Base-by-base conservation (phyloP, 2,329 filamentous ascomycete genomes). In the Fusarium robinianum region DNA sequence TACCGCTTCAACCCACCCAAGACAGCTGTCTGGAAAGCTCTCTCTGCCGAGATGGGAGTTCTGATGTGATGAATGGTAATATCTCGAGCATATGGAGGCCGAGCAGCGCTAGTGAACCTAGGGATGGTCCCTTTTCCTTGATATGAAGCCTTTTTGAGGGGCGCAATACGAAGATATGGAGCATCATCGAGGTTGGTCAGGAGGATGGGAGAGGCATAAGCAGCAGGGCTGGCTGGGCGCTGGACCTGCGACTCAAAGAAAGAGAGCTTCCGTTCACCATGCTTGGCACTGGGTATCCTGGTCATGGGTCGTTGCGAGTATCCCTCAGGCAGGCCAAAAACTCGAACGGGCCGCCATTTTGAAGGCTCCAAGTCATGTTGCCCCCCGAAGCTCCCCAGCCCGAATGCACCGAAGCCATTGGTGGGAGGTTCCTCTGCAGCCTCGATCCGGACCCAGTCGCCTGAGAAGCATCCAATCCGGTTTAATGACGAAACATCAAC, bases 391-490 rank as follows among this genome's bases (percentile, higher is more conserved):
- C 81, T 84, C 15, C 82, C 83, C 4, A 90, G 73, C 2, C 84
- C 84, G 71, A 84, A 87, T 0, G 78, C 72, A 36, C 79, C 87
- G 55, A 81, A 81, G 12, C 77, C 87, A 65, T 82, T 86, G 11
- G 75, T 72, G 15, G 80, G 85, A 46, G 88, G 87, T 63, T 90
- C 88, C 54, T 87, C 79, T 0, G 88, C 80, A 5, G 82, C 78
- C 69, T 96, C 90, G 8, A 96, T 76, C 15, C 87, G 84, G 8
- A 96, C 90, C 94, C 94, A 99, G 63, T 99, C 94, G 19, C 94
- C 94, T 1, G 92, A 97, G 64, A 99, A 99, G 67, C 92, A 97
- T 11, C 92, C 91, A 40, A 99, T 86, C 57, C 91, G 90, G 10
- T 89, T 86, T 14, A 99, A 71, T 2, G 89, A 88, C 44, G 82